Evolutionary conservation across 768 basidiomycete species (phyloP), one percentile per base, ranked within the genome.

Genomic region (Exsudoporus frostii): DNA sequence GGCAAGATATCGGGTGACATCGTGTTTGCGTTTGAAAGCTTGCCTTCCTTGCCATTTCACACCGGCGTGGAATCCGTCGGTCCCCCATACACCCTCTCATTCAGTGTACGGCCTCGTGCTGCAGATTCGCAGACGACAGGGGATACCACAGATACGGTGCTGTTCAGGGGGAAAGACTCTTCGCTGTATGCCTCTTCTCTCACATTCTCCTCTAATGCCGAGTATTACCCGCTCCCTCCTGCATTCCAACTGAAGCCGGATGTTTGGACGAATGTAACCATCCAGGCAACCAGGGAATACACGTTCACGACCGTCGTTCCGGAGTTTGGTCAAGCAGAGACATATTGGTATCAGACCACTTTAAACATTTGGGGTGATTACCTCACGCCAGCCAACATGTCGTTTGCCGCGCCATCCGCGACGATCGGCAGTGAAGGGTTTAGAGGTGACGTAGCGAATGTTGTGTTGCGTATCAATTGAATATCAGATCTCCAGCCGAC

Each of bases 41-140:
- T 68, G 8, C 52, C 61, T 5, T 43, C 32, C 24, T 39, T 57
- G 13, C 69, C 65, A 1, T 55, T 72, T 22, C 30, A 47, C 41
- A 74, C 74, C 0, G 56, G 56, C 7, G 62, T 73, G 48, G 61
- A 66, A 32, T 76, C 75, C 4, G 71, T 77, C 7, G 76, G 76
- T 9, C 76, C 76, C 7, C 75, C 74, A 10, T 77, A 78, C 55
- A 74, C 72, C 15, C 56, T 78, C 14, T 69, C 64, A 5, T 76
- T 76, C 65, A 67, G 64, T 22, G 63, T 77, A n/a, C 65, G 68
- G 19, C 73, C 73, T 14, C 36, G 55, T n/a, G n/a, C 57, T 11
- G 33, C 27, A 2, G 63, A 60, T 38, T 37, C 55, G 11, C 38
- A 38, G 41, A 55, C 55, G 42, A 50, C 58, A 14, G 56, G 62